phyloP scores from a whole-genome alignment of 2,329 filamentous ascomycete genomes.

The Hymenoscyphus albidus region DNA sequence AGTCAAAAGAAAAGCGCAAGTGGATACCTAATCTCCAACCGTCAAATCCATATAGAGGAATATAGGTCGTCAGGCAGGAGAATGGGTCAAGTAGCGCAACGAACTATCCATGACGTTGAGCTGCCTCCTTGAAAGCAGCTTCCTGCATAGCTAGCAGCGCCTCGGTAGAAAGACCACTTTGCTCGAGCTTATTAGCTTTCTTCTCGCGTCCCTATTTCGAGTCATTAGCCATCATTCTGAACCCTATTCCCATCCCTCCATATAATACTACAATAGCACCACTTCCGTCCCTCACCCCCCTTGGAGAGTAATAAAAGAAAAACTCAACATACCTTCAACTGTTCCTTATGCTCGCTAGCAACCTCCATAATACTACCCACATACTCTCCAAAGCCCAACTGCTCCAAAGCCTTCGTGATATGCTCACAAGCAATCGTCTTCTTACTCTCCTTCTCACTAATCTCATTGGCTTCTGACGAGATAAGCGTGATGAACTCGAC shows the following conservation, averaged over 20 bases:
- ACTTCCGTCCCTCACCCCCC: background rate
- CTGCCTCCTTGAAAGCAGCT: constrained; percentile 80
- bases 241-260: background rate
- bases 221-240: background rate
- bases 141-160: constrained; percentile 85
- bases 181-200: constrained; percentile 95
- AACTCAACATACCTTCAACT: constrained; percentile 67
- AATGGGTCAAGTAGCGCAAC: background rate
- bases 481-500: constrained; percentile 98
- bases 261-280: background rate
- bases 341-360: constrained; percentile 86
- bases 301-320: constrained; percentile 3
- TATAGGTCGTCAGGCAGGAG: background rate
- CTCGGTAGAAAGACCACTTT: constrained; percentile 87
- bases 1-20: no score
- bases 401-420: constrained; percentile 89
- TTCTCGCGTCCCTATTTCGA: constrained; percentile 76
- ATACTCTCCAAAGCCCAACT: constrained; percentile 90
- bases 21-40: background rate
- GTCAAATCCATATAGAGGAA: background rate
- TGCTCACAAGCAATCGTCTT: constrained; percentile 99
- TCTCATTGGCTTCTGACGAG: constrained; percentile 98
- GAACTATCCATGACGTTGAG: constrained; percentile 33
- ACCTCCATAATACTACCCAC: constrained; percentile 83
- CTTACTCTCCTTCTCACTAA: constrained; percentile 97